Evolutionary conservation across 441 rosid species (phyloP).

Genomic region (Adansonia grandidieri): DNA sequence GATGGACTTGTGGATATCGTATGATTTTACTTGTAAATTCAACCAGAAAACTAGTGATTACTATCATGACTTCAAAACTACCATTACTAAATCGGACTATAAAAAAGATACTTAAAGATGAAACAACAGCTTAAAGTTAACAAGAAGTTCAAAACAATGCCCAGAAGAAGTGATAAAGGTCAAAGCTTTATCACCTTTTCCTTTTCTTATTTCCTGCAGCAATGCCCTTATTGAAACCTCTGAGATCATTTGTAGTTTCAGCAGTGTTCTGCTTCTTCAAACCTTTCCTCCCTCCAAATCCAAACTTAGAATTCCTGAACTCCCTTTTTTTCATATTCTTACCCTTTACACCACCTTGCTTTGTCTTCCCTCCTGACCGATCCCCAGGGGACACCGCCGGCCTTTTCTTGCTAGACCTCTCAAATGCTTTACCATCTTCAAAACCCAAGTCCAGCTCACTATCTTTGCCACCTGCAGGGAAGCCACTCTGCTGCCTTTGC

Average conservation of each 20-base stretch:
- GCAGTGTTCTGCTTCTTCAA: conserved; percentile 80
- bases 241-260: conserved; percentile 58
- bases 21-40: too few species aligned
- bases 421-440: conserved; percentile 44
- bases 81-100: too few species aligned
- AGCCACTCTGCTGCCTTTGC: conserved; percentile 83
- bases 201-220: conserved; percentile 61
- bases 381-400: neutral
- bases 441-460: conserved; percentile 59
- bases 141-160: neutral
- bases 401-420: neutral
- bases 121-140: neutral
- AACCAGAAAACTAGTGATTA: too few species aligned
- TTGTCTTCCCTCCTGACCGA: neutral
- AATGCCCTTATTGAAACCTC: conserved; percentile 46
- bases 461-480: conserved; percentile 29
- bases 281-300: conserved; percentile 42
- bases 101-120: neutral
- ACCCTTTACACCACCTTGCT: neutral
- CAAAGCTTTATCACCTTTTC: conserved; percentile 48
- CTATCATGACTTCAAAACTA: too few species aligned
- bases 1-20: too few species aligned
- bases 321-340: conserved; percentile 3
- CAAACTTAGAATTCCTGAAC: neutral
- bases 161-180: neutral